A percentile compares a stretch with the other conserved stretches of the same genome.
Evolutionary conservation across 2,329 filamentous ascomycete genomes (phyloP).

Genomic region (Pyrenophora seminiperda): DNA sequence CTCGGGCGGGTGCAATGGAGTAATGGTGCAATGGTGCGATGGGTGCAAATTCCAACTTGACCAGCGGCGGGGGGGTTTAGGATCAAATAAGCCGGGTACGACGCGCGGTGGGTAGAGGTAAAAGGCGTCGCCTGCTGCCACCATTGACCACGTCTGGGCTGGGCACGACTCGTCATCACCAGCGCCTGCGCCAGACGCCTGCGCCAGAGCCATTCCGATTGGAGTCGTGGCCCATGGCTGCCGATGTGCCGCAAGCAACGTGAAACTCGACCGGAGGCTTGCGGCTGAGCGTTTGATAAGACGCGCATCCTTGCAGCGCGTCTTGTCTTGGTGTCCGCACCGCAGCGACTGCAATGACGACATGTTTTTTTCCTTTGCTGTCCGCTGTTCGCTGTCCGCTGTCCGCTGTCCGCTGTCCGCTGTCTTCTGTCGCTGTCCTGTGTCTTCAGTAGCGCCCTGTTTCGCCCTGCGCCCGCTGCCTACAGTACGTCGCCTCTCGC

Average conservation of each 20-base stretch:
- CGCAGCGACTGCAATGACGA: too few relatives aligned
- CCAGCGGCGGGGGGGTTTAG: background rate
- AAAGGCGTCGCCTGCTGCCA: conserved; percentile 1
- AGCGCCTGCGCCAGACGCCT: conserved; percentile 6
- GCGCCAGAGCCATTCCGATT: conserved; percentile 7
- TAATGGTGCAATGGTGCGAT: background rate
- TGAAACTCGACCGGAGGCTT: conserved; percentile 1
- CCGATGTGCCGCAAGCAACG: background rate
- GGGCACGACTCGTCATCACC: conserved; percentile 10
- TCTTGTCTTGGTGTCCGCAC: too few relatives aligned
- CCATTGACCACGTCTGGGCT: background rate
- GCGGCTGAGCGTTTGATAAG: background rate
- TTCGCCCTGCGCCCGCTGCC: background rate
- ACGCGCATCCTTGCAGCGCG: background rate
- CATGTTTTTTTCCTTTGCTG: too few relatives aligned
- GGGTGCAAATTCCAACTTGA: background rate
- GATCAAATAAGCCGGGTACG: background rate
- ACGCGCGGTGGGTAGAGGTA: conserved; percentile 3
- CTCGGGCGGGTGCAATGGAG: background rate
- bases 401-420: too few relatives aligned
- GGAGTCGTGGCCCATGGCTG: conserved; percentile 3
- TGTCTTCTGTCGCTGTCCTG: too few relatives aligned
- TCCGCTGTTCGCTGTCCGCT: too few relatives aligned
- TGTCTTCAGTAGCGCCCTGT: too few relatives aligned
- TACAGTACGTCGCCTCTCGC: conserved; percentile 1